A percentile compares a stretch with the other conserved stretches of the same genome.
phyloP scores from a whole-genome alignment of 345 rosid genomes.

The Aethionema arabicum region DNA sequence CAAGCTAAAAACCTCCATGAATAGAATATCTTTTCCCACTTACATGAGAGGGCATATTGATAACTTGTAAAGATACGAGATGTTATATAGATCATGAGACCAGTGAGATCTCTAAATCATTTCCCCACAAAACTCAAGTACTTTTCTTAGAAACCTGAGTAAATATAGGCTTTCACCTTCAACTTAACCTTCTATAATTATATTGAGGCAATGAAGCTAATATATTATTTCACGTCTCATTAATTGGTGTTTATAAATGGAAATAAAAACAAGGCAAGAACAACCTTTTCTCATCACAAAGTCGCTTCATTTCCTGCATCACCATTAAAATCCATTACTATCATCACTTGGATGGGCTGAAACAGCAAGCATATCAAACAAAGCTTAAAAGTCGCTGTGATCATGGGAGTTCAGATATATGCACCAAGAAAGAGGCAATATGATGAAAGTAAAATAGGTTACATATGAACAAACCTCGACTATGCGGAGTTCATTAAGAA shows the following conservation, averaged over 20 bases:
- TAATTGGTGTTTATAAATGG: slow-evolving; percentile 13
- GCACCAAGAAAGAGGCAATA: neutral
- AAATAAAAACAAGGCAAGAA: slow-evolving; percentile 24
- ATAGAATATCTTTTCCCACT: slow-evolving; percentile 1
- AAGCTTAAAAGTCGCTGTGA: slow-evolving; percentile 5
- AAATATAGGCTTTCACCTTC: slow-evolving; percentile 17
- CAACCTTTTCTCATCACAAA: slow-evolving; percentile 94
- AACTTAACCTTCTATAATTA: neutral
- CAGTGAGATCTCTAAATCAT: slow-evolving; percentile 9
- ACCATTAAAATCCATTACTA: slow-evolving; percentile 21
- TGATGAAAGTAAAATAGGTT: slow-evolving; percentile 6
- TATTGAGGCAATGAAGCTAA: neutral
- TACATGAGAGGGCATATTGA: neutral
- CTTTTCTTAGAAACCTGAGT: neutral
- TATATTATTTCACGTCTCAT: neutral
- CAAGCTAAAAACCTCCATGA: slow-evolving; percentile 34
- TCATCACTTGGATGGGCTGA: slow-evolving; percentile 9
- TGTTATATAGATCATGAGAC: slow-evolving; percentile 16
- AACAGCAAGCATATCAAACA: slow-evolving; percentile 6
- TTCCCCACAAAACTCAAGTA: slow-evolving; percentile 4
- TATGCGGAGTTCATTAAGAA: slow-evolving; percentile 91
- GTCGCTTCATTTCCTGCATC: slow-evolving; percentile 94
- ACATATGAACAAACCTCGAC: slow-evolving; percentile 76
- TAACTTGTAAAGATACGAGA: slow-evolving; percentile 11
- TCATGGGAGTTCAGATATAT: slow-evolving; percentile 10